Base-by-base conservation (phyloP, 108 stramenopile species). In the Epipyxis sp. region DNA sequence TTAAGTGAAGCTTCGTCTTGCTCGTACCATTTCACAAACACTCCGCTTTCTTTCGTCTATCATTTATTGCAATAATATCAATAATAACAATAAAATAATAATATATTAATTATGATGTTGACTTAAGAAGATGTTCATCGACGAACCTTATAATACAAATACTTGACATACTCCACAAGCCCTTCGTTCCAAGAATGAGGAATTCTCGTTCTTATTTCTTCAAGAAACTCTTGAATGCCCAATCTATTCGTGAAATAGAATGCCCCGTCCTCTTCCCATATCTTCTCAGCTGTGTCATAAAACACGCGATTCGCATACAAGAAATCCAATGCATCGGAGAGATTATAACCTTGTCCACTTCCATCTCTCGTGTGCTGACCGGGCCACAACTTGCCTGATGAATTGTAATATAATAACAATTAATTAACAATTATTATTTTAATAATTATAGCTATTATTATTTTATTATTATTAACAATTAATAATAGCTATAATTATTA, bases 21-120 rank as follows among this genome's bases (percentile, higher is more conserved):
- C 35, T 74, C 71, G 43, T 74, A 74, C 71, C 71, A 74, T 6
- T 42, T 37, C n/a, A 57, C 10, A 74, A 74, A 74, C n/a, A 74
- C 6, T 42, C 71, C 71, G 16, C 27, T 10, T 74, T 74, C 71
- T 57, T 74, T 74, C 10, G 13, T 27, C 65, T 67, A 20, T 43
- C 13, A 67, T 20, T 13, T 6, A 67, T 20, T 13, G 42, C 65
- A n/a, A n/a, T n/a, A n/a, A n/a, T n/a, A n/a, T 42, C 20, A 67
- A 42, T 20, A 67, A 39, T 67, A 13, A 42, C 13, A 39, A 43
- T 6, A 43, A 67, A 20, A 67, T 13, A 67, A 67, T 13, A 20
- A 67, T 6, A 20, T 13, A 67, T 20, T 6, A 39, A 50, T 6
- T 13, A 13, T 50, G 46, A 6, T 13, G 46, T 6, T 6, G 20